Conservation (phyloP, 1,284 basidiomycete genomes). For the Gomphus bonarii region DNA sequence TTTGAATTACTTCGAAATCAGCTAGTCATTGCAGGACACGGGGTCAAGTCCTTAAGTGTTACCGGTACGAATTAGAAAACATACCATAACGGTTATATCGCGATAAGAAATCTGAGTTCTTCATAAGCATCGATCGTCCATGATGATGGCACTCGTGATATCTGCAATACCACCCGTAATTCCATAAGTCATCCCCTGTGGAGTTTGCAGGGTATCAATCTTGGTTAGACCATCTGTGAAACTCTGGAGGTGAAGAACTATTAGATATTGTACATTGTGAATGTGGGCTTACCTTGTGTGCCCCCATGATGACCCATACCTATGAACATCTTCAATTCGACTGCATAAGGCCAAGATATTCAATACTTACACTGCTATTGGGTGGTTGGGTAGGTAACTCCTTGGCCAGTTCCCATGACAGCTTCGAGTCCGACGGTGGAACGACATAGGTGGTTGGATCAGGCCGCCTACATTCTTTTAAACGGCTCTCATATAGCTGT, state of each 20-base stretch:
- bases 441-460: neutral
- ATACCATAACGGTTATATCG: neutral
- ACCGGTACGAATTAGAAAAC: neutral
- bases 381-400: slow-evolving; percentile 14
- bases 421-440: neutral
- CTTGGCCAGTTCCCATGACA: slow-evolving; percentile 20
- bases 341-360: neutral
- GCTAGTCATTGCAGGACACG: neutral
- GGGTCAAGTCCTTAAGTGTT: neutral
- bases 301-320: slow-evolving; percentile 25
- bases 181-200: slow-evolving; percentile 13
- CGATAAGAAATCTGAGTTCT: neutral
- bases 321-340: slow-evolving; percentile 7
- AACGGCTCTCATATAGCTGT: slow-evolving; percentile 17
- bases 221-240: neutral
- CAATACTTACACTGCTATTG: slow-evolving; percentile 21
- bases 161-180: slow-evolving; percentile 18
- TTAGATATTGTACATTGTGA: neutral
- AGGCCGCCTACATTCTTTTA: neutral
- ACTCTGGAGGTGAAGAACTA: too few relatives aligned
- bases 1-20: neutral
- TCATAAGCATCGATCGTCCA: slow-evolving; percentile 26
- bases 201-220: neutral
- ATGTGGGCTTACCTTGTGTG: slow-evolving; percentile 19
- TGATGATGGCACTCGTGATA: slow-evolving; percentile 25